Base-by-base conservation (phyloP, 805 yeast species). In the Myxozyma geophila region DNA sequence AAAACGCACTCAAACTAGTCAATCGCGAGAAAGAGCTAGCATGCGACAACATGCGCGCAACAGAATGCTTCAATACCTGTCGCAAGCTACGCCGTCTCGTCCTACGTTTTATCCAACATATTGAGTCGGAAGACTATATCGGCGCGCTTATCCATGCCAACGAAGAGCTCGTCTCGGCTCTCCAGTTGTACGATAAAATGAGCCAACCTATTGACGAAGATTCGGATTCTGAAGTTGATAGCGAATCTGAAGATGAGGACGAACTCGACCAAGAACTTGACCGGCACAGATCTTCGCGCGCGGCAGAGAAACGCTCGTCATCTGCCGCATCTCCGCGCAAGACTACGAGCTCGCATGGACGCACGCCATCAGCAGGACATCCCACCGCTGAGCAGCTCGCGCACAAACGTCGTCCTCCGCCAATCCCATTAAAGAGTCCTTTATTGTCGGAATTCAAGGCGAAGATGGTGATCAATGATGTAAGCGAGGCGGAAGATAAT, bases 91-190 rank as follows among this genome's bases (percentile, higher is more conserved):
- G 99, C 74, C 82, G 96, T 64, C 87, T 85, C 70, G 85, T 95
- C 15, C 79, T 95, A 67, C 79, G 91, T 66, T 92, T 92, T 74
- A 81, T 95, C 68, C 98, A 95, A 76, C 80, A 85, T 57, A 90
- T 92, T 47, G 88, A 90, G 49, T 86, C 86, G 63, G 98, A 92
- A 67, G 96, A 90, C 71, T 88, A 86, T 66, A 77, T 95, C 67
- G 98, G 98, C n/a, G 83, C 90, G 50, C 81, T 95, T 67, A 85
- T 95, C 62, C 87, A 85, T 70, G 96, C 97, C 51, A 95, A 95
- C 74, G 99, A 95, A 71, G 92, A 90, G 74, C 81, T 95, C 65
- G 96, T 95, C 7, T 78, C 79, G 3, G 87, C 92, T 0, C 81
- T 95, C 70, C 84, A 85, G 70, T 76, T 79, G 58, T 92, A 85